Evolutionary conservation across 129 eudicot species (phyloP).

Genomic region (Pseudognaphalium luteoalbum): DNA sequence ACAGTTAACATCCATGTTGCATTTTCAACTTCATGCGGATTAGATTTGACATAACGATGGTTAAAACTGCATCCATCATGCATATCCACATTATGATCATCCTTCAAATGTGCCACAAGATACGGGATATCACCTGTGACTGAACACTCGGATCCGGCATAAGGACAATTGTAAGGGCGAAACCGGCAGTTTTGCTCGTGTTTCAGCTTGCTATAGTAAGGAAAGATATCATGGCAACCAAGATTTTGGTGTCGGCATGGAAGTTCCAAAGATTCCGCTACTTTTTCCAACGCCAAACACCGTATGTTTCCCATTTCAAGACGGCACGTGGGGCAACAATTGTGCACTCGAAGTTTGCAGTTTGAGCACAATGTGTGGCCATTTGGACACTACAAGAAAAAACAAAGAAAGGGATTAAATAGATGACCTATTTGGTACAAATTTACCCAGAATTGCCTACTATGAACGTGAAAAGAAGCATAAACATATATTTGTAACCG

Average conservation of each 20-base stretch:
- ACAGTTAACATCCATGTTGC: constrained; percentile 97
- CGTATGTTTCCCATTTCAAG: constrained; percentile 79
- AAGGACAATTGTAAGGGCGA: constrained; percentile 89
- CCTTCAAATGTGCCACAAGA: constrained; percentile 73
- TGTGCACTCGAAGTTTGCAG: constrained; percentile 71
- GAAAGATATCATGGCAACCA: constrained; percentile 79
- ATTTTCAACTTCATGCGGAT: constrained; percentile 84
- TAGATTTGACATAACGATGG: constrained; percentile 81
- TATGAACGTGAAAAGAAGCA: constrained; percentile 3
- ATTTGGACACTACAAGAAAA: constrained; percentile 69
- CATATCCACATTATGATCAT: constrained; percentile 87
- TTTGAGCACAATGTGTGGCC: constrained; percentile 84
- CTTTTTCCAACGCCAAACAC: constrained; percentile 88
- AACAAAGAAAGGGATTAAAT: not conserved
- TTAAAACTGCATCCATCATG: constrained; percentile 89
- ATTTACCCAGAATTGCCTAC: constrained; percentile 1
- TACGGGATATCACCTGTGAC: constrained; percentile 65
- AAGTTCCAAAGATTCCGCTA: constrained; percentile 78
- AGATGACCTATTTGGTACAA: constrained; percentile 12
- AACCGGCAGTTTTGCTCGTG: constrained; percentile 77
- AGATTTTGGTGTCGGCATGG: constrained; percentile 70
- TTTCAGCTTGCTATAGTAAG: constrained; percentile 70
- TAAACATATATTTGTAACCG: not conserved
- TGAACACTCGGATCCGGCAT: constrained; percentile 86
- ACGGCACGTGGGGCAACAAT: constrained; percentile 81